phyloP scores from a whole-genome alignment of 1,139 yeast genomes.

The Kluyveromyces marxianus region DNA sequence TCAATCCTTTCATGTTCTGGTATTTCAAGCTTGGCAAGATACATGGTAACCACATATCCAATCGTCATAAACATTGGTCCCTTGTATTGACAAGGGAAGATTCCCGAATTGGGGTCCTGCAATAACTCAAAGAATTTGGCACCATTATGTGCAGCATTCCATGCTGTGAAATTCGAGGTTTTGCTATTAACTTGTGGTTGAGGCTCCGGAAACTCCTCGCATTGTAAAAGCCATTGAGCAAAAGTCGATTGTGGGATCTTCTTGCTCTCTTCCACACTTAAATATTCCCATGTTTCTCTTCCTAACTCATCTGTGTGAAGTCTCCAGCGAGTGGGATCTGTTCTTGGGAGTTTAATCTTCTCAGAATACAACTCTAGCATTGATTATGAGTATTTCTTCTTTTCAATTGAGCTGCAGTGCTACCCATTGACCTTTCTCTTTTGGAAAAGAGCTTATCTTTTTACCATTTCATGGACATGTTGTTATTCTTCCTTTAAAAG shows the following conservation, averaged over 20 bases:
- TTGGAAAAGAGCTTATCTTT: too few species aligned
- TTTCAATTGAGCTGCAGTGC: too few species aligned
- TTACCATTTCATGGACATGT: too few species aligned
- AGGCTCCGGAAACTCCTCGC: conserved; percentile 40
- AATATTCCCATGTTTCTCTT: conserved; percentile 74
- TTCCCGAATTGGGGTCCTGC: conserved; percentile 71
- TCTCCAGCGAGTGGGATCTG: conserved; percentile 75
- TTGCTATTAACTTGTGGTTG: conserved; percentile 25
- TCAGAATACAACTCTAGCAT: conserved; percentile 47
- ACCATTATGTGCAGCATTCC: conserved; percentile 65
- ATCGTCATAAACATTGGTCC: conserved; percentile 98
- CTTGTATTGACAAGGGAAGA: conserved; percentile 85
- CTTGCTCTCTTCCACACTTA: conserved; percentile 35
- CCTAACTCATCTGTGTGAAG: conserved; percentile 65
- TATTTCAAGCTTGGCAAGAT: conserved; percentile 61
- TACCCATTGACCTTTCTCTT: too few species aligned
- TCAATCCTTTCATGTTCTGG: conserved; percentile 62
- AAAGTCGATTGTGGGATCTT: conserved; percentile 47
- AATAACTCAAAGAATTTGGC: conserved; percentile 60
- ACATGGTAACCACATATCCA: conserved; percentile 73
- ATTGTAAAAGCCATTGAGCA: conserved; percentile 49
- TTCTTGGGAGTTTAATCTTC: conserved; percentile 48
- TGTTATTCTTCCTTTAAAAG: too few species aligned
- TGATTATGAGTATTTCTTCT: neutral
- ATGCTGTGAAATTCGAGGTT: conserved; percentile 36